Evolutionary conservation across 2,329 filamentous ascomycete genomes (phyloP), one percentile per base, ranked within the genome.

Genomic region (Pseudocercospora macadamiae): DNA sequence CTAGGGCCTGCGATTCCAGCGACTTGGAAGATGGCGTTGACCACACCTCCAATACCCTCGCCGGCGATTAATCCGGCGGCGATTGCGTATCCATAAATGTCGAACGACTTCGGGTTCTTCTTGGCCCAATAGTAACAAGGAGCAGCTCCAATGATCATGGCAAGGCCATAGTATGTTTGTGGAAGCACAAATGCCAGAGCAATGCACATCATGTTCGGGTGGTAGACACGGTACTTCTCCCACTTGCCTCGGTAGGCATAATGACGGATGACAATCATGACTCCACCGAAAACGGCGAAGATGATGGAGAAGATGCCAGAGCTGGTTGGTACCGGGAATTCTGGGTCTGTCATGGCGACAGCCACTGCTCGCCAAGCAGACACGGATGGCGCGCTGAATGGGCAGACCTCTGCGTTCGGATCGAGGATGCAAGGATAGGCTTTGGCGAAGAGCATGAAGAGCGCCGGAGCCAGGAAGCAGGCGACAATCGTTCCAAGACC

Each of bases 341-440:
- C 72, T 1, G 83, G 82, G 61, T 83, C 79, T 0, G 84, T 87
- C 59, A 86, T 84, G 14, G 85, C 85, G 60, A 82, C 74, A 1
- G 87, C 86, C 4, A 89, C 84, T 3, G 87, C 87, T 37, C 82
- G 79, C 87, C 86, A 89, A 0, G 87, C 86, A 0, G 82, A 75
- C 12, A 89, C 86, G 2, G 85, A 87, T 3, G 87, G 87, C 1
- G 83, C 84, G 7, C 72, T 68, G 75, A 89, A 90, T 28, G 82
- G 74, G 70, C 87, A 89, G 3, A 64, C 75, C 1, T 82, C 76
- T 1, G 74, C 75, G 1, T 75, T 69, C 16, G 74, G 63, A 59
- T 81, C 76, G 69, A 85, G 80, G 64, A 89, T 86, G 70, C 87
- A 89, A 0, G 86, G 87, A 71, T 90, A 89, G 0, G 87, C 87